Evolutionary conservation across 176 grass and related monocot species (phyloP), one percentile per base, ranked within the genome.

Genomic region (Oryza australiensis): DNA sequence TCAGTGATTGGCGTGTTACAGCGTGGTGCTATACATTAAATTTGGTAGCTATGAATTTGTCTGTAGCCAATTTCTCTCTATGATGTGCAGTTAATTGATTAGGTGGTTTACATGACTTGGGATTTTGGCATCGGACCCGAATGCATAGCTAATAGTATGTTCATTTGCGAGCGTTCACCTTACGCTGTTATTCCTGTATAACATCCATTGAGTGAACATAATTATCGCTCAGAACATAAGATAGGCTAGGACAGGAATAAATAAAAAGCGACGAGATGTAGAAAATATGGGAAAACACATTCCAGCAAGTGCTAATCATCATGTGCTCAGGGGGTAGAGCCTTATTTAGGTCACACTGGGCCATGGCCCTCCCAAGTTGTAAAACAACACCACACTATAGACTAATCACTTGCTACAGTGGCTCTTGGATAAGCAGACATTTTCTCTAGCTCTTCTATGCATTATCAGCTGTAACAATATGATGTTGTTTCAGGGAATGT

Each of bases 401-500:
- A 75, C 16, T 40, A 33, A 26, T 30, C 26, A 26, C 70, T 43
- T 71, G 7, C 5, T 77, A 64, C 38, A 22, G 33, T 37, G 30
- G 48, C 51, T 78, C 33, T 83, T 7, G 45, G 20, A 49, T 9
- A 24, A 40, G 24, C 29, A 80, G 12, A 38, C 18, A 70, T 42
- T 48, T 82, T 69, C 33, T 8, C n/a, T 10, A 27, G 23, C 32
- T 67, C 57, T 78, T 45, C 51, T 78, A 41, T 68, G 6, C 16
- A 20, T 41, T 72, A 26, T 12, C 69, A 87, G 35, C 62, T 84
- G 81, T 75, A 70, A 86, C 26, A 71, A 64, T 72, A 49, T 53
- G 26, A 13, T 88, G 73, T 4, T 80, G 22, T 93, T 90, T 81
- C 87, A 95, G 93, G 83, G 89, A 92, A 82, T 88, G 77, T 57